Conservation (phyloP, 495 filamentous ascomycete genomes). For the Lasiosphaeris hirsuta region DNA sequence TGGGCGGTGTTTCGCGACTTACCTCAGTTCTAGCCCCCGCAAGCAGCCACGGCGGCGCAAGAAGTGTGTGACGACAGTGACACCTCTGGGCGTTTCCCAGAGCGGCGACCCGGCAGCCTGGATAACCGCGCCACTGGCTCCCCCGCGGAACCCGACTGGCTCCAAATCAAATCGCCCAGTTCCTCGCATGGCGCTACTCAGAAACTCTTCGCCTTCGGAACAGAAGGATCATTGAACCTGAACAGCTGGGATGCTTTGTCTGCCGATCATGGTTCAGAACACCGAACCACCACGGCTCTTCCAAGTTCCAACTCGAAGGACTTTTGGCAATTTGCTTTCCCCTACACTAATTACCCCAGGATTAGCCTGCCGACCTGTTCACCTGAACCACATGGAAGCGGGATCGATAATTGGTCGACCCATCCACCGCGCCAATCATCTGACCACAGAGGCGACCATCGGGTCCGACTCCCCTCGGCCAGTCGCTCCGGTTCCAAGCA, state of each 20-base stretch:
- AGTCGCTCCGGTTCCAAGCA: not conserved
- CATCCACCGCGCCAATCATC: slow-evolving; percentile 5
- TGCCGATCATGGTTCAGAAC: not conserved
- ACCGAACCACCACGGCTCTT: not conserved
- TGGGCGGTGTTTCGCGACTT: no score
- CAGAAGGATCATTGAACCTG: not conserved
- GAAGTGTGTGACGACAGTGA: no score
- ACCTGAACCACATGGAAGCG: not conserved
- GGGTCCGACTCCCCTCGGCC: not conserved
- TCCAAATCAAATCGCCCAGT: no score
- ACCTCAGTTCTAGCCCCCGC: no score
- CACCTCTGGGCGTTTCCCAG: no score
- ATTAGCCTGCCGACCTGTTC: not conserved
- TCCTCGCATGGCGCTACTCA: not conserved
- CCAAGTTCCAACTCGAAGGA: not conserved
- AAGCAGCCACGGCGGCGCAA: no score
- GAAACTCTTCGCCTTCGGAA: not conserved
- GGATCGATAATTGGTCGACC: slow-evolving; percentile 2
- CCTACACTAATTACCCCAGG: not conserved
- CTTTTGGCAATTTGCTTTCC: not conserved
- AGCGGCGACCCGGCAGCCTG: no score
- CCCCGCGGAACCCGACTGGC: no score
- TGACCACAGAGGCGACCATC: slow-evolving; percentile 1
- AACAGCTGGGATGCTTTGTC: not conserved
- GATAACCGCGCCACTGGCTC: no score